A percentile compares a stretch with the other conserved stretches of the same genome.
Conservation (phyloP, 192 early-diverging fungal species). For the Spizellomyces punctatus region DNA sequence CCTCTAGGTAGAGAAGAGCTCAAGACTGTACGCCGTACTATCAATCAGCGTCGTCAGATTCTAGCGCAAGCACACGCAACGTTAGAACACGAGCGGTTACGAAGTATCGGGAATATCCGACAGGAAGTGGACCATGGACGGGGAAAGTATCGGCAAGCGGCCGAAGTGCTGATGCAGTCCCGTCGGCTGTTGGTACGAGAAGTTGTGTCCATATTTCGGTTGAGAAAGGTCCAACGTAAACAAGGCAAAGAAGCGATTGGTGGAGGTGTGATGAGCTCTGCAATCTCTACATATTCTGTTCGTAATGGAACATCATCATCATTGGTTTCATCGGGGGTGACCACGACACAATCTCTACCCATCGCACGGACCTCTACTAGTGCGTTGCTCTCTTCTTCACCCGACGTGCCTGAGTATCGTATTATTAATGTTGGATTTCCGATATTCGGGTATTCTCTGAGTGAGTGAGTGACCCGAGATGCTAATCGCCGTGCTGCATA, state of each 20-base stretch:
- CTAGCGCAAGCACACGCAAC: no score
- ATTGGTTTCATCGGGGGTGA: no score
- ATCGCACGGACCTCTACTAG: no score
- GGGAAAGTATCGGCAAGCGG: conserved; percentile 4
- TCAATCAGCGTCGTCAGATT: no score
- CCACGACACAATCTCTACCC: no score
- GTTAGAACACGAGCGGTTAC: not conserved
- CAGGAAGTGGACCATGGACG: not conserved
- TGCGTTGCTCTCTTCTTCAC: no score
- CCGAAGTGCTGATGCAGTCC: conserved; percentile 24
- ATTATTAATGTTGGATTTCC: conserved; percentile 49
- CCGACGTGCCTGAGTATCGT: conserved; percentile 41
- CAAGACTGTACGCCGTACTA: not conserved
- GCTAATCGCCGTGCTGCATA: not conserved
- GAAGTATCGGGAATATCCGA: not conserved
- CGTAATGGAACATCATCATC: not conserved
- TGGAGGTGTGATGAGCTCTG: not conserved
- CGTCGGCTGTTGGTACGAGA: conserved; percentile 44
- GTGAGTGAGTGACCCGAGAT: conserved; percentile 26
- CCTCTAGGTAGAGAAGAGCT: not conserved
- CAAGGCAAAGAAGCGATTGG: conserved; percentile 3
- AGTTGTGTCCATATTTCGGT: conserved; percentile 43
- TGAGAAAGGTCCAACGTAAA: conserved; percentile 36
- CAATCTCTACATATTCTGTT: not conserved
- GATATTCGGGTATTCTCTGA: conserved; percentile 34